Evolutionary conservation across 345 rosid genomes (phyloP), one percentile per base, ranked within the genome.

Genomic region (Pugionium cornutum): DNA sequence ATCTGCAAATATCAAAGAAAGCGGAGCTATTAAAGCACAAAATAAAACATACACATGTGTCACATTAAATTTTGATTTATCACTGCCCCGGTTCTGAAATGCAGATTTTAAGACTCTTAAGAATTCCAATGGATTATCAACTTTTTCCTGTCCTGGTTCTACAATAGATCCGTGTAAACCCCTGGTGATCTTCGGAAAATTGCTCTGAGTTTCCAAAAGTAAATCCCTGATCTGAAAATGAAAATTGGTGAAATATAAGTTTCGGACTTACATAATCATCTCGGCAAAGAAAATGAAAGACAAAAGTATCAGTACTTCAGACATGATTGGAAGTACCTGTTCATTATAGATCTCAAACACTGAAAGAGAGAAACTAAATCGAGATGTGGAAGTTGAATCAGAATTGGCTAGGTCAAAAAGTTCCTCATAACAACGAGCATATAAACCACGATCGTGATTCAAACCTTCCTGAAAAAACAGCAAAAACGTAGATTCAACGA

Each of bases 361-460:
- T 33, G 97, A 85, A 58, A 85, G 79, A 11, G 83, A 85, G 80
- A 94, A 94, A 72, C 67, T 79, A 70, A 85, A 89, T 67, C 46
- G 81, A 56, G 97, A 82, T 53, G 90, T 76, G 51, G 86, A 80
- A 73, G 90, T 86, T 77, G 86, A 77, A 83, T 94, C 97, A 46
- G 92, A 85, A 77, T 88, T 89, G n/a, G 92, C 89, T 70, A 94
- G 81, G 80, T 86, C 87, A 47, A 88, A 83, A 62, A 94, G 76
- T 72, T 94, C 99, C 83, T 89, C 97, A 58, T 86, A 94, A 79
- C 96, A 89, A 37, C 94, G 96, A 75, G 94, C 86, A 83, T 85
- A 85, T 70, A 94, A 78, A 73, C 99, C 99, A 72, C 89, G 90
- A 65, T 94, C 99, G 71, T 94, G 87, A 74, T 78, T 78, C 64